These are phyloP conservation scores for Lachancea sp. DNA, from an alignment of 805 yeast genomes.

Conservation along the genomic window DNA sequence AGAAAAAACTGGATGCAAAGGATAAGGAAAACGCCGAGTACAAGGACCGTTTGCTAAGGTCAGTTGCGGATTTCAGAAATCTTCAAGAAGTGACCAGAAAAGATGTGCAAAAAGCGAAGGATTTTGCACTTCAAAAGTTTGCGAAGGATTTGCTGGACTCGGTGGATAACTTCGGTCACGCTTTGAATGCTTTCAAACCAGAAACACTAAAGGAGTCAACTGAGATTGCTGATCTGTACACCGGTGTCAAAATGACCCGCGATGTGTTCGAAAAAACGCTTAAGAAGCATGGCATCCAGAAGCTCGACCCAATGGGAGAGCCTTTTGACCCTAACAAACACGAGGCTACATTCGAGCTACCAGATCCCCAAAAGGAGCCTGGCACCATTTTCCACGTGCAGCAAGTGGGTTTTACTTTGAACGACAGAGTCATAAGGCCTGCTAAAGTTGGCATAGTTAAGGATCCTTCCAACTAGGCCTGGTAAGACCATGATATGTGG, in stretches of 20 bases:
- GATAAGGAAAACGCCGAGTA: constrained; percentile 71
- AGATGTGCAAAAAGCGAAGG: constrained; percentile 80
- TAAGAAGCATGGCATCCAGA: constrained; percentile 68
- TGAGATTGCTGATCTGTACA: constrained; percentile 69
- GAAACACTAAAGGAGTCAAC: constrained; percentile 51
- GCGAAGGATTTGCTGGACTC: constrained; percentile 87
- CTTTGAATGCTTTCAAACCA: constrained; percentile 63
- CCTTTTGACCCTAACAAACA: constrained; percentile 85
- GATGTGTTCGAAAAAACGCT: constrained; percentile 80
- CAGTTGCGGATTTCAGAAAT: constrained; percentile 89
- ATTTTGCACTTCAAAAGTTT: constrained; percentile 86
- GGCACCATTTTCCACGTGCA: constrained; percentile 92
- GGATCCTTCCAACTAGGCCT: constrained; percentile 27
- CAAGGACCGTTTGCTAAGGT: constrained; percentile 75
- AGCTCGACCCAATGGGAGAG: constrained; percentile 79
- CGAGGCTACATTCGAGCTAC: constrained; percentile 86
- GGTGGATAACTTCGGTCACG: constrained; percentile 84
- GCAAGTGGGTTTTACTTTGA: constrained; percentile 80
- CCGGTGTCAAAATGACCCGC: constrained; percentile 88
- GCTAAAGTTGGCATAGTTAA: constrained; percentile 94
- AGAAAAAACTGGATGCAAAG: constrained; percentile 51
- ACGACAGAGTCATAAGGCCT: constrained; percentile 85
- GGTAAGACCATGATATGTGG: too few relatives aligned
- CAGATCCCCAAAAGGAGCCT: constrained; percentile 82
- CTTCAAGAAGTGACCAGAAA: constrained; percentile 84